phyloP scores from a whole-genome alignment of 805 yeast species.

The Metschnikowia baotianmanensis region DNA sequence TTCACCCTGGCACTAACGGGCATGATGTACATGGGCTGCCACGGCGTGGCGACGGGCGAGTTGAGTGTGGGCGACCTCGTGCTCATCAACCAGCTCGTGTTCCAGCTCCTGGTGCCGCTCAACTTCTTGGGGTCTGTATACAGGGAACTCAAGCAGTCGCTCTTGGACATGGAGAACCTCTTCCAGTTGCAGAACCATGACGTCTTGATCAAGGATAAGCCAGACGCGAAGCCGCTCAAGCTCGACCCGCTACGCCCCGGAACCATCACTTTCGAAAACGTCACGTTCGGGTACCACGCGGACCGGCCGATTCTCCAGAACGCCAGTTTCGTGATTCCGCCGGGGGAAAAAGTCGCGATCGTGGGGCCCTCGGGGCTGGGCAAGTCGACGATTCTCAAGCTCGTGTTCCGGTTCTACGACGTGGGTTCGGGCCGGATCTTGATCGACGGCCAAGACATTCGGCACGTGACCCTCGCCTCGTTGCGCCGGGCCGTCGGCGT shows the following conservation, averaged over 20 bases:
- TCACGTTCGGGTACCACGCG: slow-evolving; percentile 87
- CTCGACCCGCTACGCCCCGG: slow-evolving; percentile 53
- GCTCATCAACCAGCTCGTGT: slow-evolving; percentile 89
- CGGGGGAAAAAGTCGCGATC: slow-evolving; percentile 87
- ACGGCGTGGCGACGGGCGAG: slow-evolving; percentile 80
- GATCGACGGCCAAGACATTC: slow-evolving; percentile 86
- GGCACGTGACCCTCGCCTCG: slow-evolving; percentile 69
- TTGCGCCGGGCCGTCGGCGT: slow-evolving; percentile 78
- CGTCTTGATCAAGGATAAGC: slow-evolving; percentile 60
- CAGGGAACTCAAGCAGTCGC: slow-evolving; percentile 87
- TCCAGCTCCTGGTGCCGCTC: slow-evolving; percentile 91
- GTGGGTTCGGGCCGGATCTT: slow-evolving; percentile 71
- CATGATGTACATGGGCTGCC: slow-evolving; percentile 98
- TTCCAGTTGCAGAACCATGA: slow-evolving; percentile 80
- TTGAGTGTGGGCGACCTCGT: slow-evolving; percentile 94
- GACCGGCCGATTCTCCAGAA: slow-evolving; percentile 81
- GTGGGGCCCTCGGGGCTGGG: slow-evolving; percentile 98
- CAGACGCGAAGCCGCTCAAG: slow-evolving; percentile 59
- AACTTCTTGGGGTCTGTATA: slow-evolving; percentile 95
- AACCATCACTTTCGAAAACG: slow-evolving; percentile 85
- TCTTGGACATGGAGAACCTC: slow-evolving; percentile 93
- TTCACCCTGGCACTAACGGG: slow-evolving; percentile 88
- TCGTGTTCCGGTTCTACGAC: slow-evolving; percentile 89
- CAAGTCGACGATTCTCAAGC: slow-evolving; percentile 80
- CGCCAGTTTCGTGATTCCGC: slow-evolving; percentile 82